Conservation (phyloP, 306 rosid species). For the Prunus armeniaca region DNA sequence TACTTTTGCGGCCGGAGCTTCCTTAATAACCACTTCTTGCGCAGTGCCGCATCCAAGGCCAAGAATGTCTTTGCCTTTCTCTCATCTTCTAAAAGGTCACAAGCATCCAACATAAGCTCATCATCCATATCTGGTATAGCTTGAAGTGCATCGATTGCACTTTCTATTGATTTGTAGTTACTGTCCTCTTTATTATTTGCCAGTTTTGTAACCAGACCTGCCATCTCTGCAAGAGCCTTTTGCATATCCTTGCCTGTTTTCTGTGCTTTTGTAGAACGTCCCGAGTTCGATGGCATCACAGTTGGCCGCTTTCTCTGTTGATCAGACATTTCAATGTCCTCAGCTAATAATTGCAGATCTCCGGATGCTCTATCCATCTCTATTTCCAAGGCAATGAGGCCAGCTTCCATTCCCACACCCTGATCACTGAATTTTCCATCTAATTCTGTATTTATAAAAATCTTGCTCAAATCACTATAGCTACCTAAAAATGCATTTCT, state of each 20-base stretch:
- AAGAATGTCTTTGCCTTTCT: slow-evolving; percentile 60
- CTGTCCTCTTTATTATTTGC: slow-evolving; percentile 31
- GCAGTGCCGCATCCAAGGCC: slow-evolving; percentile 49
- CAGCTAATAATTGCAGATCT: slow-evolving; percentile 17
- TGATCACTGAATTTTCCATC: slow-evolving; percentile 28
- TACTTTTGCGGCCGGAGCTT: slow-evolving; percentile 45
- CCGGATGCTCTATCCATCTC: slow-evolving; percentile 24
- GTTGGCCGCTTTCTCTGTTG: slow-evolving; percentile 36
- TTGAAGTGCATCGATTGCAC: slow-evolving; percentile 65
- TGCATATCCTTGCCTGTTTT: slow-evolving; percentile 37
- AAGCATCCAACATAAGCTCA: slow-evolving; percentile 68
- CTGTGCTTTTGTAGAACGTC: slow-evolving; percentile 20
- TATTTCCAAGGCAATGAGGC: slow-evolving; percentile 24
- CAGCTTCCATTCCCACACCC: slow-evolving; percentile 25
- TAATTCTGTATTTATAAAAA: slow-evolving; percentile 37
- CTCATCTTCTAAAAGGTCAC: slow-evolving; percentile 73
- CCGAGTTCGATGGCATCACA: slow-evolving; percentile 4
- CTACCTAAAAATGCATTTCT: slow-evolving; percentile 38
- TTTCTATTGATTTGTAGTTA: slow-evolving; percentile 32
- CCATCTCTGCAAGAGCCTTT: slow-evolving; percentile 58
- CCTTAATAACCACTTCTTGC: slow-evolving; percentile 76
- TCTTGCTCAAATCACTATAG: slow-evolving; percentile 49
- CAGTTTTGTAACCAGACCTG: slow-evolving; percentile 48
- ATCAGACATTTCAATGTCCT: slow-evolving; percentile 14
- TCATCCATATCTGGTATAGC: slow-evolving; percentile 64